Conservation (phyloP, 768 basidiomycete species). For the Lepiota venenata region DNA sequence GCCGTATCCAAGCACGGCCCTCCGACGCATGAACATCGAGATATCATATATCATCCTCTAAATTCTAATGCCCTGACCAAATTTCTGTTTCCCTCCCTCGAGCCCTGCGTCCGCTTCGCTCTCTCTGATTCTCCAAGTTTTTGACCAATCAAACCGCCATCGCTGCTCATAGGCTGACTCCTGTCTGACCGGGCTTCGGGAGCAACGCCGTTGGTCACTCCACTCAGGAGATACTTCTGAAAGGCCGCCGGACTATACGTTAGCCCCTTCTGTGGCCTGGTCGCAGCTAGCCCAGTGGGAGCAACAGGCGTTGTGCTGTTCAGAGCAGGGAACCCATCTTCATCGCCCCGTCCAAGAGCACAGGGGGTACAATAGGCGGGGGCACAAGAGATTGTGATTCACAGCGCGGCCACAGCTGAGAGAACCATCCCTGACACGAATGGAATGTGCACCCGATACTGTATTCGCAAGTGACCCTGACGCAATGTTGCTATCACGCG, state of each 20-base stretch:
- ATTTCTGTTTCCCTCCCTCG: constrained; percentile 27
- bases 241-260: constrained; percentile 50
- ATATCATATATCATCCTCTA: too few species aligned
- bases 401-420: constrained; percentile 19
- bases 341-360: constrained; percentile 52
- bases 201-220: constrained; percentile 15
- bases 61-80: constrained; percentile 50
- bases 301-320: constrained; percentile 16
- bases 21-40: constrained; percentile 69
- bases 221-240: constrained; percentile 34
- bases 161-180: constrained; percentile 16
- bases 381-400: constrained; percentile 16
- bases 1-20: constrained; percentile 69
- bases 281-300: constrained; percentile 32
- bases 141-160: constrained; percentile 7
- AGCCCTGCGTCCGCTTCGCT: constrained; percentile 19
- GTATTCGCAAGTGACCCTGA: constrained; percentile 14
- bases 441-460: constrained; percentile 19
- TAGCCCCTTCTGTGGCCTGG: constrained; percentile 34
- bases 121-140: constrained; percentile 16
- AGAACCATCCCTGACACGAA: constrained; percentile 13
- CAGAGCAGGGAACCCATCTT: constrained; percentile 54
- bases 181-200: constrained; percentile 4
- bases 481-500: constrained; percentile 37
- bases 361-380: constrained; percentile 14